phyloP scores from a whole-genome alignment of 805 yeast species.

The Wickerhamiella australiensis region DNA sequence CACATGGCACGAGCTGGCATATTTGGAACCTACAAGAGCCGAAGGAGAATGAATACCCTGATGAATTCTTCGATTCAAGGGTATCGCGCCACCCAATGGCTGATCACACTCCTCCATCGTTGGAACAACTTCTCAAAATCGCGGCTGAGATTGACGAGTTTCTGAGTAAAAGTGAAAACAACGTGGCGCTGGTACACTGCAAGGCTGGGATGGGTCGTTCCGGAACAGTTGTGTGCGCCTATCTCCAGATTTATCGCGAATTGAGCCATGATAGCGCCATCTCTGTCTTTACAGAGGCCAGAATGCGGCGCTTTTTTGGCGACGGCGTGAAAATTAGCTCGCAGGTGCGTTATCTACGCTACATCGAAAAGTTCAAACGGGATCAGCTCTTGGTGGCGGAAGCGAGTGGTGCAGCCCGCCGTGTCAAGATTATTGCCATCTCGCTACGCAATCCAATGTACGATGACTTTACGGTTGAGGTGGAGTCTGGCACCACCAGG shows the following conservation, averaged over 20 bases:
- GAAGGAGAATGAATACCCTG: conserved; percentile 32
- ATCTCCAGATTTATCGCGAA: conserved; percentile 41
- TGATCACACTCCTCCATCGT: conserved; percentile 70
- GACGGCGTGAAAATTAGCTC: conserved; percentile 60
- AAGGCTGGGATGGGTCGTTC: conserved; percentile 88
- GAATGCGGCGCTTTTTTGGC: conserved; percentile 48
- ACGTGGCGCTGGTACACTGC: conserved; percentile 69
- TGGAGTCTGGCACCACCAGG: not conserved
- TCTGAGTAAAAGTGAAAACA: conserved; percentile 27
- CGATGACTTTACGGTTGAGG: conserved; percentile 10
- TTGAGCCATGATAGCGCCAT: conserved; percentile 38
- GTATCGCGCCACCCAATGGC: conserved; percentile 45
- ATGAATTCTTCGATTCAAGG: conserved; percentile 25
- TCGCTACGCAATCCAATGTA: conserved; percentile 14
- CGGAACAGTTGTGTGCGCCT: conserved; percentile 63
- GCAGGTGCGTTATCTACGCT: conserved; percentile 54
- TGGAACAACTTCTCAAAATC: conserved; percentile 37
- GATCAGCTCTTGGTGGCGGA: not conserved
- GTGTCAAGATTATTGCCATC: conserved; percentile 13
- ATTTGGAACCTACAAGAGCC: conserved; percentile 64
- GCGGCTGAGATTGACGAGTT: conserved; percentile 37
- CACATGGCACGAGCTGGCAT: conserved; percentile 52
- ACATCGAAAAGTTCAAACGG: conserved; percentile 33
- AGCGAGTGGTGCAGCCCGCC: not conserved
- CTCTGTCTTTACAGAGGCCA: conserved; percentile 38